Percentiles rank a stretch among this genome's conserved stretches.
phyloP scores from a whole-genome alignment of 108 stramenopile genomes.

The Nitzschia putrida region DNA sequence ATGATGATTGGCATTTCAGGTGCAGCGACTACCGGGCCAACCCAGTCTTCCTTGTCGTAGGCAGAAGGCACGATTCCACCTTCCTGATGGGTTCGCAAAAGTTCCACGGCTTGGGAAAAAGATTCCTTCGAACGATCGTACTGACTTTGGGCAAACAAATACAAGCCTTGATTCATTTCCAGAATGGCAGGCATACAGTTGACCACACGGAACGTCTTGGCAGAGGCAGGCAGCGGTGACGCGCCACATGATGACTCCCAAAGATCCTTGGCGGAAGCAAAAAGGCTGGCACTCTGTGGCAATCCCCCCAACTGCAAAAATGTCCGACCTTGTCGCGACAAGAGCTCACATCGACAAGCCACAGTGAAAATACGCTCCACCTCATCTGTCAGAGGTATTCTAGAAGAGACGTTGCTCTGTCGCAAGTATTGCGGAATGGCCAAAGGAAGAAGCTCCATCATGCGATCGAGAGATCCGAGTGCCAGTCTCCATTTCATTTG shows the following conservation, averaged over 20 bases:
- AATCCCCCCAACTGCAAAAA: conserved; percentile 79
- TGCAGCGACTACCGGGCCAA: conserved; percentile 36
- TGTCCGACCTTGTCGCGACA: conserved; percentile 78
- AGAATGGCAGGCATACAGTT: conserved; percentile 10
- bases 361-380: conserved; percentile 11
- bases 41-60: conserved; percentile 32
- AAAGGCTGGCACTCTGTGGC: conserved; percentile 51
- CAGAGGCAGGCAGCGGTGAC: background rate
- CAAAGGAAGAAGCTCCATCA: conserved; percentile 41
- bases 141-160: conserved; percentile 63
- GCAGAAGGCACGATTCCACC: background rate
- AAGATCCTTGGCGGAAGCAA: conserved; percentile 36
- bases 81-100: conserved; percentile 8
- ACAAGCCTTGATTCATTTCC: conserved; percentile 68
- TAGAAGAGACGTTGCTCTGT: background rate
- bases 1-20: conserved; percentile 26
- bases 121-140: conserved; percentile 57
- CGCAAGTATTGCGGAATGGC: conserved; percentile 20
- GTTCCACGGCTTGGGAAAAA: conserved; percentile 56
- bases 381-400: background rate
- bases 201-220: background rate
- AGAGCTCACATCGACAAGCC: conserved; percentile 60
- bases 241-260: conserved; percentile 10
- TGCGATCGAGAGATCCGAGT: conserved; percentile 58
- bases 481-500: conserved; percentile 81